Conservation (phyloP, 257 asterid genomes). For the Nicotiana paniculata region DNA sequence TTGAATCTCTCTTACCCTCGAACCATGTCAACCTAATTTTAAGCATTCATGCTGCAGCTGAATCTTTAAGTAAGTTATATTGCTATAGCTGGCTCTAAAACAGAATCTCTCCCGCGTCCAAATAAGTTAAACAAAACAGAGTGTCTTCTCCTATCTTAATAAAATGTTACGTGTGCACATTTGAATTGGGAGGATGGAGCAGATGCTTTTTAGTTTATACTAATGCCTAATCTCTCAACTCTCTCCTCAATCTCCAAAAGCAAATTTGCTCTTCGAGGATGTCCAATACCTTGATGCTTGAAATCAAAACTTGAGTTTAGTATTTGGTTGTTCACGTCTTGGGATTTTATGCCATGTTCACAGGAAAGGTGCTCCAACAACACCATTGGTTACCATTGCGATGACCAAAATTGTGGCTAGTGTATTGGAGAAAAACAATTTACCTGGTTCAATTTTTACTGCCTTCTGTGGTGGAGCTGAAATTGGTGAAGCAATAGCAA, state of each 20-base stretch:
- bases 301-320: background rate
- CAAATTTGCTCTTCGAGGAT: background rate
- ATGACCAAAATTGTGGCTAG: conserved; percentile 80
- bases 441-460: conserved; percentile 94
- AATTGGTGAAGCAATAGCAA: conserved; percentile 89
- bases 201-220: background rate
- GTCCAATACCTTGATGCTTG: background rate
- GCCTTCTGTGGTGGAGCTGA: conserved; percentile 94
- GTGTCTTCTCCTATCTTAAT: background rate
- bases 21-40: background rate
- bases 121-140: background rate
- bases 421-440: conserved; percentile 81
- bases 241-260: background rate
- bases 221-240: background rate
- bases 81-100: background rate
- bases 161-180: background rate
- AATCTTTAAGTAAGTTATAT: background rate
- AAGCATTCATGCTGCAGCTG: background rate
- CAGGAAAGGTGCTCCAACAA: conserved; percentile 99
- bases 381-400: conserved; percentile 86
- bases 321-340: conserved; percentile 3
- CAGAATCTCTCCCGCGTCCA: background rate
- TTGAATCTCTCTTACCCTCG: background rate
- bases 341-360: conserved; percentile 7
- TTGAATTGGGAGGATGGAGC: background rate